phyloP scores from a whole-genome alignment of 2,329 filamentous ascomycete species.

The Venturia oleaginea region DNA sequence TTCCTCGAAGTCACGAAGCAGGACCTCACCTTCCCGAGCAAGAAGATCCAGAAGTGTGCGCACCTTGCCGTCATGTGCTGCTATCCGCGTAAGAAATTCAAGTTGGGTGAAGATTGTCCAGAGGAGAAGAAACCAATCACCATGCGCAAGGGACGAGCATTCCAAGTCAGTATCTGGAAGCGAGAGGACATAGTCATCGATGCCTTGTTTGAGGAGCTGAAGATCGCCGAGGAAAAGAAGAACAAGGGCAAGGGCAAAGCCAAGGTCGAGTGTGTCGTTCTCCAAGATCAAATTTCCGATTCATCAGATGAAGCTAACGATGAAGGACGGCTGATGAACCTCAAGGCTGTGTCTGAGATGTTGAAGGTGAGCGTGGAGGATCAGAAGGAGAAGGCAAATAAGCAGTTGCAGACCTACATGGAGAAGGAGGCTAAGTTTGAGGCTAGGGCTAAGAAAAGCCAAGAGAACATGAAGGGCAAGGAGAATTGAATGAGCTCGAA shows the following conservation, averaged over 20 bases:
- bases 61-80: not conserved
- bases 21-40: not conserved
- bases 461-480: not conserved
- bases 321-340: not conserved
- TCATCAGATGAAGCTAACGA: constrained; percentile 1
- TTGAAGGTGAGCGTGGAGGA: not conserved
- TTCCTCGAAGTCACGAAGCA: not conserved
- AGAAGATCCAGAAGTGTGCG: not conserved
- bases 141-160: not conserved
- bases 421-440: not conserved
- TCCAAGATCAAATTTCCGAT: not conserved
- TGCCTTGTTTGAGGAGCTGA: not conserved
- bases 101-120: not conserved
- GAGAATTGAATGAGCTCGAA: not conserved
- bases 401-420: not conserved
- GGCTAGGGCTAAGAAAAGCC: not conserved
- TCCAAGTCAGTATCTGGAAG: not conserved
- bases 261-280: not conserved
- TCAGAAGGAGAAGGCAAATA: not conserved
- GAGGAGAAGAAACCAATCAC: not conserved
- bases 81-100: not conserved
- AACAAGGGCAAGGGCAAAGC: not conserved
- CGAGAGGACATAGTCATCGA: not conserved
- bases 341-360: not conserved
- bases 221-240: not conserved